Conservation (phyloP, 176 grass and related monocot species). For the Eleusine coracana region DNA sequence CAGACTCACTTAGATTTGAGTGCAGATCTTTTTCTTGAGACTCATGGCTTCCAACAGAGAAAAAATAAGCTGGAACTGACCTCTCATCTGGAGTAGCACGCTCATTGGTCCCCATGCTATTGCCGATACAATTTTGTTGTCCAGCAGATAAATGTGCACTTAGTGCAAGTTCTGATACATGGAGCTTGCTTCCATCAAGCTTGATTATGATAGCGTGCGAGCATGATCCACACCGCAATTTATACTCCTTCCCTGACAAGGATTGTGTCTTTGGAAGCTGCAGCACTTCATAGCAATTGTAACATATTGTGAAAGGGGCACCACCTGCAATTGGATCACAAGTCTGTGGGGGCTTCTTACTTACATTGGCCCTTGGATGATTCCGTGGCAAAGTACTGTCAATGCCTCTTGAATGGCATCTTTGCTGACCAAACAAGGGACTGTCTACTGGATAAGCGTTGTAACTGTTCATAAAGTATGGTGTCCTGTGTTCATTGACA, state of each 20-base stretch:
- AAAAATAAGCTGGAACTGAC: slow-evolving; percentile 66
- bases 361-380: slow-evolving; percentile 47
- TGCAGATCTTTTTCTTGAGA: slow-evolving; percentile 60
- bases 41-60: slow-evolving; percentile 59
- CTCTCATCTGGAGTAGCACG: slow-evolving; percentile 45
- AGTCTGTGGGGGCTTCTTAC: slow-evolving; percentile 55
- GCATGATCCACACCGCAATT: slow-evolving; percentile 80
- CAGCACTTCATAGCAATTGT: slow-evolving; percentile 85
- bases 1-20: slow-evolving; percentile 51
- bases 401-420: slow-evolving; percentile 45
- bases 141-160: slow-evolving; percentile 44
- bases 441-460: slow-evolving; percentile 36
- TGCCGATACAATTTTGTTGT: slow-evolving; percentile 35
- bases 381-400: slow-evolving; percentile 48
- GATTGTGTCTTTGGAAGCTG: slow-evolving; percentile 64
- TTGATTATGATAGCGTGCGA: slow-evolving; percentile 69
- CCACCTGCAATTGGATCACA: slow-evolving; percentile 70
- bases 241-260: slow-evolving; percentile 59
- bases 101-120: slow-evolving; percentile 33
- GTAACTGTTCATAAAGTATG: slow-evolving; percentile 53
- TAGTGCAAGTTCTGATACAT: slow-evolving; percentile 44
- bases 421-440: slow-evolving; percentile 50
- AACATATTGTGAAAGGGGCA: slow-evolving; percentile 87
- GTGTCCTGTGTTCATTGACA: slow-evolving; percentile 56
- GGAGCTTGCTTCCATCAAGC: slow-evolving; percentile 64